phyloP scores from a whole-genome alignment of 768 basidiomycete genomes.

The Xanthoconium stramineum region DNA sequence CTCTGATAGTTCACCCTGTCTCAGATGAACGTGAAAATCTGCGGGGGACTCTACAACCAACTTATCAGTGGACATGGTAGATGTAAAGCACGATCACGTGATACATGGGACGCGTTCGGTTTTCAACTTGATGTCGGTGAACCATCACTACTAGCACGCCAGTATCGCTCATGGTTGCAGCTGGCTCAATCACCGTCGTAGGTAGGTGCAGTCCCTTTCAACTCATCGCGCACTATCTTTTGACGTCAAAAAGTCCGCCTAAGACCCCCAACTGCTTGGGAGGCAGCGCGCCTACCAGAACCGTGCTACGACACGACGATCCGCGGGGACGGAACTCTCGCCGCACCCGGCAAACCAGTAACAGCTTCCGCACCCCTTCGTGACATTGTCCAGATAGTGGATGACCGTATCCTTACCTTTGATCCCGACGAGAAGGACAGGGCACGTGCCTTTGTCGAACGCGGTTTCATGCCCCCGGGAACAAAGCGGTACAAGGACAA shows the following conservation, averaged over 20 bases:
- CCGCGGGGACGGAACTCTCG: conserved; percentile 83
- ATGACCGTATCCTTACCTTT: conserved; percentile 93
- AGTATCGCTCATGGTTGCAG: conserved; percentile 60
- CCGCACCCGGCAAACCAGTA: conserved; percentile 55
- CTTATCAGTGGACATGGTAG: conserved; percentile 24
- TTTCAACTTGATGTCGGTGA: conserved; percentile 27
- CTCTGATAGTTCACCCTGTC: conserved; percentile 77
- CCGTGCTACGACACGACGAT: conserved; percentile 66
- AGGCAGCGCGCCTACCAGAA: conserved; percentile 81
- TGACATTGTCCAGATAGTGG: conserved; percentile 83
- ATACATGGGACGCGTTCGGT: conserved; percentile 25
- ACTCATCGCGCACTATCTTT: not conserved
- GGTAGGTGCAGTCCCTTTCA: conserved; percentile 40
- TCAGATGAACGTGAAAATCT: conserved; percentile 96
- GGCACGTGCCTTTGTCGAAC: conserved; percentile 74
- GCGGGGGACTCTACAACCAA: conserved; percentile 53
- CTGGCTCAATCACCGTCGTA: conserved; percentile 86
- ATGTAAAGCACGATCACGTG: conserved; percentile 31
- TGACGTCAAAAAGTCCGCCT: conserved; percentile 67
- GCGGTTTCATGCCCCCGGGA: conserved; percentile 81
- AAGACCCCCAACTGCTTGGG: conserved; percentile 81
- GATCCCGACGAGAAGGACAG: conserved; percentile 91
- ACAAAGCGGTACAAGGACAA: conserved; percentile 95
- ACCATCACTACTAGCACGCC: not conserved
- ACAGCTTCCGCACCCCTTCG: conserved; percentile 58